phyloP scores from a whole-genome alignment of 2,329 filamentous ascomycete species.

The Talaromyces sp. region DNA sequence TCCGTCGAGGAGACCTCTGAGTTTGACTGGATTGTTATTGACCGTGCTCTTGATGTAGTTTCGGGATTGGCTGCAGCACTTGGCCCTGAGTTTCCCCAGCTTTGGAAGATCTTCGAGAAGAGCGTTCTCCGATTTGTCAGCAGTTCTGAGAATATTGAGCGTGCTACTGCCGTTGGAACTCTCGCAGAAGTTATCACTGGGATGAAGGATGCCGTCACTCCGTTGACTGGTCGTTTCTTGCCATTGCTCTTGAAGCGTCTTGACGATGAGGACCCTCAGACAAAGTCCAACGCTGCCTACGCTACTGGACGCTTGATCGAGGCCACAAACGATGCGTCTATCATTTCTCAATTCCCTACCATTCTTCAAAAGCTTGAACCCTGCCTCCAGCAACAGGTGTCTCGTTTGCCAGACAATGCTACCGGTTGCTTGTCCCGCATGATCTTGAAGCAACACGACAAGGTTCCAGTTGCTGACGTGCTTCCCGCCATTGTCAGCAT shows the following conservation, averaged over 20 bases:
- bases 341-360: conserved; percentile 67
- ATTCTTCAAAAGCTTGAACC: conserved; percentile 85
- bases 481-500: conserved; percentile 73
- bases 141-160: conserved; percentile 79
- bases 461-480: conserved; percentile 73
- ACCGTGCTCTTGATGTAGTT: conserved; percentile 87
- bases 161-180: conserved; percentile 83
- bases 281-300: conserved; percentile 93
- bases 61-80: conserved; percentile 78
- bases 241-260: conserved; percentile 81
- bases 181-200: conserved; percentile 85
- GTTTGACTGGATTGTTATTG: conserved; percentile 95
- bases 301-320: conserved; percentile 79
- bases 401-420: conserved; percentile 85
- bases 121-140: conserved; percentile 81
- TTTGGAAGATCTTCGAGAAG: conserved; percentile 96
- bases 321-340: conserved; percentile 67
- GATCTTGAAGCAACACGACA: conserved; percentile 83
- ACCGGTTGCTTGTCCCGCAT: conserved; percentile 86
- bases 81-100: conserved; percentile 71
- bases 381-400: conserved; percentile 69
- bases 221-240: conserved; percentile 70
- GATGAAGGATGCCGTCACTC: conserved; percentile 75
- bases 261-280: conserved; percentile 81
- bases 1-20: conserved; percentile 76